Evolutionary conservation across 108 stramenopile species (phyloP), one percentile per base, ranked within the genome.

Genomic region (Licmophora abbreviata): DNA sequence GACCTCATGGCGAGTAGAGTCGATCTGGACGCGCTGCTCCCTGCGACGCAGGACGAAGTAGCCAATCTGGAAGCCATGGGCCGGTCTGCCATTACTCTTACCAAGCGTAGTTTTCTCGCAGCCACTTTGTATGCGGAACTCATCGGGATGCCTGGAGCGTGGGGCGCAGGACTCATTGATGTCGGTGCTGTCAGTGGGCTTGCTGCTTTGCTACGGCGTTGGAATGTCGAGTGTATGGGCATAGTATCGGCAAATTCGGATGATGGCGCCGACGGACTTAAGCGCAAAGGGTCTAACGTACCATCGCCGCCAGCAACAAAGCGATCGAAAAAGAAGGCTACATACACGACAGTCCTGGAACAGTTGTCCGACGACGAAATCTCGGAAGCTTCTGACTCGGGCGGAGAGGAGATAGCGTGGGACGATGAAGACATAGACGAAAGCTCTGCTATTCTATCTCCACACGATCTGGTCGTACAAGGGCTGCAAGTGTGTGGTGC

Each of bases 81-180:
- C 5, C 10, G 58, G 23, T 32, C 66, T 7, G 50, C 73, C 4
- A 41, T 68, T 27, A 78, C 79, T 10, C 50, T 89, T 17, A 80
- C 83, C 10, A 30, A 44, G 2, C 49, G 64, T 3, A 40, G 62
- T 18, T 27, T 83, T 31, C 32, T 58, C 0, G 78, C 85, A 9
- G 75, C 79, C 0, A 34, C 34, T 29, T 35, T 83, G 7, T 92
- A 87, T 48, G 75, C 74, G 2, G 37, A 66, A 29, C 50, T 87
- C 22, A 29, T 85, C 0, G 64, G 62, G 3, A 56, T 67, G 12
- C 61, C 67, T 15, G 89, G 85, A 18, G 76, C 83, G 4, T 71
- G 79, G 60, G 85, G 77, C 1, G 66, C 71, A 29, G 85, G 85
- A 0, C 53, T 92, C 24, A 58, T 92, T 1, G 81, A 83, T 47